Percentiles rank a stretch among this genome's conserved stretches.
phyloP scores from a whole-genome alignment of 2,329 filamentous ascomycete species.

The Aureobasidium lini region DNA sequence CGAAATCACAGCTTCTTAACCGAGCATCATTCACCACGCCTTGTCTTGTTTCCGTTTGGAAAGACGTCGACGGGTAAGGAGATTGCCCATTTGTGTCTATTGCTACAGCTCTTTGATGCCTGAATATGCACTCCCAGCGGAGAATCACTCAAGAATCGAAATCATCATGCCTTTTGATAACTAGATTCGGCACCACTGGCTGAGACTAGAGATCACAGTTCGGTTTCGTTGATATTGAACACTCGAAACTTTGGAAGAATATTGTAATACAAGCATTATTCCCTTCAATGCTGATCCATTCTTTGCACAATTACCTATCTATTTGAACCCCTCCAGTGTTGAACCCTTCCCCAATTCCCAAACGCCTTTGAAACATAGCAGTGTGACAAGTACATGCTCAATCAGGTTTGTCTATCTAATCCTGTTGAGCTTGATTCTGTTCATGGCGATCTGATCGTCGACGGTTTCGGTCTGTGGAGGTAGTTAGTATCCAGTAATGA shows the following conservation, averaged over 20 bases:
- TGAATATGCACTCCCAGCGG: too few species aligned
- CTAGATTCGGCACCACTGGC: too few species aligned
- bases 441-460: slow-evolving; percentile 73
- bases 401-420: slow-evolving; percentile 36
- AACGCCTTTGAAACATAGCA: neutral
- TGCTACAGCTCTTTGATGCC: too few species aligned
- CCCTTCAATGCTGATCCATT: neutral
- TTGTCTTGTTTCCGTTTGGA: too few species aligned
- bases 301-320: slow-evolving; percentile 11
- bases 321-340: neutral
- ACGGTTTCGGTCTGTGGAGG: slow-evolving; percentile 62
- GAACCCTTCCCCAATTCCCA: neutral
- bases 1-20: too few species aligned
- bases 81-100: too few species aligned
- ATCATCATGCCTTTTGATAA: too few species aligned
- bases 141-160: too few species aligned
- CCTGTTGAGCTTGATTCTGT: slow-evolving; percentile 62
- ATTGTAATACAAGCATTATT: neutral
- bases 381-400: neutral
- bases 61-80: too few species aligned
- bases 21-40: too few species aligned
- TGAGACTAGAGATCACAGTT: too few species aligned
- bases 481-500: slow-evolving; percentile 16
- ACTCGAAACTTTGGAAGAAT: neutral
- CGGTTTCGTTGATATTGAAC: neutral